Percentiles rank a stretch among this genome's conserved stretches.
Conservation (phyloP, 2,329 filamentous ascomycete genomes). For the Hymenoscyphus repandus region DNA sequence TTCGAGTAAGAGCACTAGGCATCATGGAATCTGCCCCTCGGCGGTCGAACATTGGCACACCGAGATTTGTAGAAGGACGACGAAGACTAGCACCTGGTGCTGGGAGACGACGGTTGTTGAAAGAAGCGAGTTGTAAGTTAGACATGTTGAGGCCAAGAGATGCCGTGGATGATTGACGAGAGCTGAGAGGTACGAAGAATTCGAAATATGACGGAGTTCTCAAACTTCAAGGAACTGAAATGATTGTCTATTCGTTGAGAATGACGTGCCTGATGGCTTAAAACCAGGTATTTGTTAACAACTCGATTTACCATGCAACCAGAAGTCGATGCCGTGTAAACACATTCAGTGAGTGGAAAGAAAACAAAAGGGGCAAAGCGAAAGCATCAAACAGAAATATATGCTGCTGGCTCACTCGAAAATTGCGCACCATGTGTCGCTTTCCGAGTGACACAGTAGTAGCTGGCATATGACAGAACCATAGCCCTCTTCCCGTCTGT, state of each 20-base stretch:
- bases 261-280: too few relatives aligned
- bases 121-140: constrained; percentile 1
- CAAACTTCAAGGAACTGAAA: too few relatives aligned
- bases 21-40: neutral
- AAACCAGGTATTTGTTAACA: neutral
- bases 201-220: too few relatives aligned
- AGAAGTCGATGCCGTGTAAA: too few relatives aligned
- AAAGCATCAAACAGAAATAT: neutral
- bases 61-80: neutral
- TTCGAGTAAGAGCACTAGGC: neutral
- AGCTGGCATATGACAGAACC: constrained; percentile 13
- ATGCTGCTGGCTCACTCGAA: neutral
- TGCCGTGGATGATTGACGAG: neutral
- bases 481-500: constrained; percentile 18
- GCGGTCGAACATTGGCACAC: neutral
- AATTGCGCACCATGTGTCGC: constrained; percentile 4
- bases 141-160: neutral
- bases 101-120: neutral
- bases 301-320: neutral
- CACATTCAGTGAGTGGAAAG: neutral
- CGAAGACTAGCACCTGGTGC: neutral
- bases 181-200: neutral
- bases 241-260: too few relatives aligned
- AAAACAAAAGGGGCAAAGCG: neutral
- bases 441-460: neutral